Evolutionary conservation across 2,329 filamentous ascomycete genomes (phyloP).

Genomic region (Aureobasidium pullulans): DNA sequence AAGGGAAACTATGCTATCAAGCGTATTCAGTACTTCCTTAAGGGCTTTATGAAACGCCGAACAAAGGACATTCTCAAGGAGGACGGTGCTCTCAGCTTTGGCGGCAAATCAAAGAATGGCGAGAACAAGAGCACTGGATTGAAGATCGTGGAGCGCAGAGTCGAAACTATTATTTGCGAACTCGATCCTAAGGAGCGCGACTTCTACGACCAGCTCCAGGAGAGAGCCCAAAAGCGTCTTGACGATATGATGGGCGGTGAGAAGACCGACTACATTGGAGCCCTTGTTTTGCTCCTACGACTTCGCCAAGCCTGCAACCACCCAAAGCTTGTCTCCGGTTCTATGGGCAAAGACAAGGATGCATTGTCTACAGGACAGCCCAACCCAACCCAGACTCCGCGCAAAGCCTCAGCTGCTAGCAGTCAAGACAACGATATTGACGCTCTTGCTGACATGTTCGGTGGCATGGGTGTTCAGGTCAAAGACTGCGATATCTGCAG

Average conservation of each 20-base stretch:
- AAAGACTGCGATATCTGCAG: slow-evolving; percentile 83
- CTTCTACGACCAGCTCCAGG: slow-evolving; percentile 80
- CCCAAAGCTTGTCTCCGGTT: slow-evolving; percentile 76
- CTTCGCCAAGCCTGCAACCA: slow-evolving; percentile 93
- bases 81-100: slow-evolving; percentile 71
- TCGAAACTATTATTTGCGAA: slow-evolving; percentile 69
- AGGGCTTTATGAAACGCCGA: slow-evolving; percentile 96
- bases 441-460: slow-evolving; percentile 76
- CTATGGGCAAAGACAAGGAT: slow-evolving; percentile 81
- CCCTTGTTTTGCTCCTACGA: slow-evolving; percentile 82
- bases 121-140: slow-evolving; percentile 58
- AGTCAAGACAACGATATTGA: slow-evolving; percentile 63
- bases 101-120: slow-evolving; percentile 56
- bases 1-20: slow-evolving; percentile 83
- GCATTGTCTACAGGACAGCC: slow-evolving; percentile 55
- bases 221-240: slow-evolving; percentile 77
- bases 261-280: slow-evolving; percentile 84
- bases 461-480: slow-evolving; percentile 67
- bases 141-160: slow-evolving; percentile 84
- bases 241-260: slow-evolving; percentile 74
- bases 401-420: slow-evolving; percentile 32
- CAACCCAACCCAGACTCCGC: slow-evolving; percentile 37
- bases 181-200: slow-evolving; percentile 73
- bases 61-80: slow-evolving; percentile 95
- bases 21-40: slow-evolving; percentile 74